phyloP scores from a whole-genome alignment of 768 basidiomycete genomes.

The Mycena amicta region DNA sequence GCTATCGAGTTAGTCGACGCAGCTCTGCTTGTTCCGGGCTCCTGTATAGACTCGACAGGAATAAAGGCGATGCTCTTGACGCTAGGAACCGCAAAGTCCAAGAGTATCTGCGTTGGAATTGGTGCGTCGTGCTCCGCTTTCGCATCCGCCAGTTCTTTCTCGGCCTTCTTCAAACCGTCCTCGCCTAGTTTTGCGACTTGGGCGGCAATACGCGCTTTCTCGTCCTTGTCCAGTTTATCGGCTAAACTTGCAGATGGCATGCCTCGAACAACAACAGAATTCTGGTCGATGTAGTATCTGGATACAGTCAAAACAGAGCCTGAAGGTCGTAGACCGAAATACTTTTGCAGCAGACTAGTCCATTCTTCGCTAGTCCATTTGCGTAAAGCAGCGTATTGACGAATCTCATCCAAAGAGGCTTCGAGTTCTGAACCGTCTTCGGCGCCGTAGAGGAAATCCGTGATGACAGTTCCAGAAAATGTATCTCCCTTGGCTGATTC shows the following conservation, averaged over 20 bases:
- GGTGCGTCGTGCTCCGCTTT: slow-evolving; percentile 84
- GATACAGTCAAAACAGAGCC: no score
- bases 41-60: slow-evolving; percentile 65
- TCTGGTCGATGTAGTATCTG: slow-evolving; percentile 80
- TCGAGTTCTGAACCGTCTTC: slow-evolving; percentile 79
- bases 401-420: slow-evolving; percentile 76
- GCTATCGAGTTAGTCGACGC: slow-evolving; percentile 27
- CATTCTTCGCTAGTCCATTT: slow-evolving; percentile 78
- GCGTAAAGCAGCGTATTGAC: slow-evolving; percentile 65
- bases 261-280: slow-evolving; percentile 77
- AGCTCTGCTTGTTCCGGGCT: slow-evolving; percentile 54
- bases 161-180: slow-evolving; percentile 75
- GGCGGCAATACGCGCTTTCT: slow-evolving; percentile 72
- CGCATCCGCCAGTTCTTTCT: slow-evolving; percentile 71
- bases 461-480: slow-evolving; percentile 74
- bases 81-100: slow-evolving; percentile 86
- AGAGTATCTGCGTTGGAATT: slow-evolving; percentile 81
- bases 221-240: slow-evolving; percentile 76
- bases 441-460: slow-evolving; percentile 85
- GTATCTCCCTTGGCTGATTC: slow-evolving; percentile 84
- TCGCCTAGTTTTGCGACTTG: slow-evolving; percentile 76
- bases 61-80: slow-evolving; percentile 94
- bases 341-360: slow-evolving; percentile 77
- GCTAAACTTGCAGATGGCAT: slow-evolving; percentile 87
- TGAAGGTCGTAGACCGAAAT: no score